Evolutionary conservation across 345 rosid genomes (phyloP).

Genomic region (Euphorbia tirucalli): DNA sequence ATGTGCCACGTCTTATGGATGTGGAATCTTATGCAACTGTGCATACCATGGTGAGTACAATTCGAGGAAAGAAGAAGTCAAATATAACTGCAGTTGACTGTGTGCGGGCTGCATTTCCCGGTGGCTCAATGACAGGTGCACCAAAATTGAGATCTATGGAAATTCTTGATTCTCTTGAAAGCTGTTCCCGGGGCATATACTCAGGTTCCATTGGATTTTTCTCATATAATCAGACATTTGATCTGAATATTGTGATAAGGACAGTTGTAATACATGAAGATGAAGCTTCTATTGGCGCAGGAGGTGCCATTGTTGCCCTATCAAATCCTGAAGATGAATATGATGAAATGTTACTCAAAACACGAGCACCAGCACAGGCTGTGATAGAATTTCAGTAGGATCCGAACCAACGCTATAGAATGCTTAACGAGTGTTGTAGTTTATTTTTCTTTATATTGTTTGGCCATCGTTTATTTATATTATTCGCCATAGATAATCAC

Average conservation of each 20-base stretch:
- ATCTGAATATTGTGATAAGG: constrained; percentile 88
- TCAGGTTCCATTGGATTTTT: constrained; percentile 91
- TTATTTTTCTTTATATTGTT: background rate
- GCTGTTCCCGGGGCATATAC: constrained; percentile 80
- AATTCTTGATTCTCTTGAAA: constrained; percentile 76
- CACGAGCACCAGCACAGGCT: constrained; percentile 71
- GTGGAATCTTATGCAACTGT: constrained; percentile 96
- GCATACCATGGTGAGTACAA: constrained; percentile 94
- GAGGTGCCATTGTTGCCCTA: constrained; percentile 81
- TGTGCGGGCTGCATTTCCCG: constrained; percentile 86
- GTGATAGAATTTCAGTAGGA: constrained; percentile 46
- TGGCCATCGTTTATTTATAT: too few species aligned
- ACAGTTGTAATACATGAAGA: constrained; percentile 75
- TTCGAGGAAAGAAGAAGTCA: constrained; percentile 58
- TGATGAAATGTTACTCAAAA: constrained; percentile 84
- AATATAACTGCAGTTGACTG: constrained; percentile 65
- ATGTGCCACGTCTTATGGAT: constrained; percentile 92
- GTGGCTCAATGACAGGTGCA: constrained; percentile 98
- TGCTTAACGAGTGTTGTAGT: constrained; percentile 5
- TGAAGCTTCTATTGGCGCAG: constrained; percentile 93
- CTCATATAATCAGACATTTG: constrained; percentile 80
- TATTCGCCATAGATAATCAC: background rate
- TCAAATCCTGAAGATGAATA: constrained; percentile 87
- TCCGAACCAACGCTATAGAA: background rate
- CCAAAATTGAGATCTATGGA: constrained; percentile 93